These are phyloP conservation scores for Porphyrellus cyaneotinctus DNA, from an alignment of 768 basidiomycete genomes.

Conservation along the genomic window DNA sequence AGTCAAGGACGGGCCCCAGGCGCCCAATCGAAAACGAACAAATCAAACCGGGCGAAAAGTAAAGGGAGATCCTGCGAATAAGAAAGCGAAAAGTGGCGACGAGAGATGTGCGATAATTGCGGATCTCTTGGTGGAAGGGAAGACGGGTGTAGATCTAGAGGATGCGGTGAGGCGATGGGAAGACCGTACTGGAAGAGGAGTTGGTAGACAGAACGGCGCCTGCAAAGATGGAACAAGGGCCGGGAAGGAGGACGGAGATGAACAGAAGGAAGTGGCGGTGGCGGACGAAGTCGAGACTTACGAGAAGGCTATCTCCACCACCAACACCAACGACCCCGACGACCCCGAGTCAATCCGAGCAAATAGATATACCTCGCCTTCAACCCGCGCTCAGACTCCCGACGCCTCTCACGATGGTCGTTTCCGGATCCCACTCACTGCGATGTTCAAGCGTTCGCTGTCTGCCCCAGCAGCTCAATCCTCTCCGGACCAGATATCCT, in stretches of 20 bases:
- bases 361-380: constrained; percentile 3
- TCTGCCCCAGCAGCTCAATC: constrained; percentile 47
- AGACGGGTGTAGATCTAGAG: constrained; percentile 59
- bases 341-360: background rate
- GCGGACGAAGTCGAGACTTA: constrained; percentile 11
- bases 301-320: constrained; percentile 4
- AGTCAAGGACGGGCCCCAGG: constrained; percentile 39
- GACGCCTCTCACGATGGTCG: constrained; percentile 26
- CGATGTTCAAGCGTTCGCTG: constrained; percentile 63
- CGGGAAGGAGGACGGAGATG: constrained; percentile 24
- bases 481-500: constrained; percentile 6
- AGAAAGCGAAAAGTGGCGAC: constrained; percentile 37
- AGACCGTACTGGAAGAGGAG: constrained; percentile 7
- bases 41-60: constrained; percentile 27
- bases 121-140: constrained; percentile 60
- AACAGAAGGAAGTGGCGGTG: constrained; percentile 16
- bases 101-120: constrained; percentile 65
- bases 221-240: constrained; percentile 3
- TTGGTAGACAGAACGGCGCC: constrained; percentile 2
- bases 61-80: constrained; percentile 29
- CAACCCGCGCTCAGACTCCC: constrained; percentile 29
- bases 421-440: constrained; percentile 50
- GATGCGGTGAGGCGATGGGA: constrained; percentile 55
- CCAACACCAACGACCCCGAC: background rate
- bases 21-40: constrained; percentile 26